These are phyloP conservation scores for Pseudomassariella vexata DNA, from an alignment of 2,329 filamentous ascomycete species.

Conservation along the genomic window DNA sequence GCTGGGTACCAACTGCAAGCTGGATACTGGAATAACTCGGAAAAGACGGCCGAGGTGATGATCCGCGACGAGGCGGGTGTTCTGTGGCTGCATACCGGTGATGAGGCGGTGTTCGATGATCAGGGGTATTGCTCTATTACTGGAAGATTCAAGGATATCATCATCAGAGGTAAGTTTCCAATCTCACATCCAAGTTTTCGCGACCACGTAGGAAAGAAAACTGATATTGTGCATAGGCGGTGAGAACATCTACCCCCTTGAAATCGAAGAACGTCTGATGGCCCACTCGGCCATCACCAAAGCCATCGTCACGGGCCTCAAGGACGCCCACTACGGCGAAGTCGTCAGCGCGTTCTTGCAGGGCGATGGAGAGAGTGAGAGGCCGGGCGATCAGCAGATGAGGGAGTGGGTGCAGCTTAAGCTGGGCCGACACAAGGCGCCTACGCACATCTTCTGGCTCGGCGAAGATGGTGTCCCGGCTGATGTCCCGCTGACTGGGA, in stretches of 20 bases:
- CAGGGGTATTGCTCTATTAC: slow-evolving; percentile 68
- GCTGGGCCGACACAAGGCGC: slow-evolving; percentile 63
- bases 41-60: slow-evolving; percentile 64
- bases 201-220: no score
- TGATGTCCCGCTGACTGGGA: slow-evolving; percentile 61
- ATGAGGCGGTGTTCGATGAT: slow-evolving; percentile 63
- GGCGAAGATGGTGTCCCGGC: slow-evolving; percentile 53
- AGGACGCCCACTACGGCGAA: slow-evolving; percentile 67
- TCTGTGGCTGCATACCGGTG: slow-evolving; percentile 62
- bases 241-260: slow-evolving; percentile 68
- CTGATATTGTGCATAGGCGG: slow-evolving; percentile 44
- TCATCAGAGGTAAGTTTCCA: slow-evolving; percentile 59
- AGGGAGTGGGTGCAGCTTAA: slow-evolving; percentile 55
- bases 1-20: slow-evolving; percentile 70
- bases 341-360: slow-evolving; percentile 63
- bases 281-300: slow-evolving; percentile 55
- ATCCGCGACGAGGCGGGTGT: slow-evolving; percentile 44
- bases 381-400: slow-evolving; percentile 48
- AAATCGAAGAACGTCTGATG: slow-evolving; percentile 69
- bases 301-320: slow-evolving; percentile 66
- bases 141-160: slow-evolving; percentile 73
- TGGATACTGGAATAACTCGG: slow-evolving; percentile 63
- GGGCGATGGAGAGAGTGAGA: slow-evolving; percentile 19
- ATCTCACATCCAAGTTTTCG: no score
- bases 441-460: slow-evolving; percentile 70